Evolutionary conservation across 2,329 filamentous ascomycete species (phyloP), one percentile per base, ranked within the genome.

Genomic region (Rosellinia necatrix): DNA sequence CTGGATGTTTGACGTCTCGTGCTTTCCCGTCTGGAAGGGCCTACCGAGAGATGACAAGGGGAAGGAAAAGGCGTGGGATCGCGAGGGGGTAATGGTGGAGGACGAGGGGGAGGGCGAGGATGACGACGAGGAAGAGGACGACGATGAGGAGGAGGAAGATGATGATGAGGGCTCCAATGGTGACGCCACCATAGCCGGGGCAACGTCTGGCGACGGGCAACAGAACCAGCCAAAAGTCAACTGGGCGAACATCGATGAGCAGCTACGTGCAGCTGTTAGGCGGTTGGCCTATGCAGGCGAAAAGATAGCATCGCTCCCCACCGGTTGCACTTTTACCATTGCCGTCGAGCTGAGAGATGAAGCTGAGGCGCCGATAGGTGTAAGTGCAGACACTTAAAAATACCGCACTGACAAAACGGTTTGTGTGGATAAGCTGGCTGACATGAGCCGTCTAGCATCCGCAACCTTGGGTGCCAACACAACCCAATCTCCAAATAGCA

Each of bases 241-340:
- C 63, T 82, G 79, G 76, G 67, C 75, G 0, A 83, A 92, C 67
- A 77, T 93, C 5, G 82, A 90, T 48, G 87, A 92, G 73, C 85
- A 90, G 60, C 79, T 93, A 41, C 81, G 90, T 22, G 89, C 83
- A 2, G 85, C 85, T 0, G 75, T 93, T 63, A 75, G 81, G 50
- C 81, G 83, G 42, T 74, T 93, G 12, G 81, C 84, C 0, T 81
- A 84, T 56, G 80, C 82, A 3, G 83, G 79, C 7, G 79, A 85
- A 58, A 79, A 76, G 52, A 76, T 91, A 59, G 74, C 71, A 0
- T 72, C 78, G 0, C 69, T 92, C 19, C 88, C 89, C 0, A 72
- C 78, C 1, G 81, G 81, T 1, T 91, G 88, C 70, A 89, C 87
- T 0, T 93, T 90, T 70, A 90, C 88, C 0, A 71, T 93, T n/a